A percentile compares a stretch with the other conserved stretches of the same genome.
phyloP scores from a whole-genome alignment of 768 basidiomycete species.

The Lactarius hengduanensis region DNA sequence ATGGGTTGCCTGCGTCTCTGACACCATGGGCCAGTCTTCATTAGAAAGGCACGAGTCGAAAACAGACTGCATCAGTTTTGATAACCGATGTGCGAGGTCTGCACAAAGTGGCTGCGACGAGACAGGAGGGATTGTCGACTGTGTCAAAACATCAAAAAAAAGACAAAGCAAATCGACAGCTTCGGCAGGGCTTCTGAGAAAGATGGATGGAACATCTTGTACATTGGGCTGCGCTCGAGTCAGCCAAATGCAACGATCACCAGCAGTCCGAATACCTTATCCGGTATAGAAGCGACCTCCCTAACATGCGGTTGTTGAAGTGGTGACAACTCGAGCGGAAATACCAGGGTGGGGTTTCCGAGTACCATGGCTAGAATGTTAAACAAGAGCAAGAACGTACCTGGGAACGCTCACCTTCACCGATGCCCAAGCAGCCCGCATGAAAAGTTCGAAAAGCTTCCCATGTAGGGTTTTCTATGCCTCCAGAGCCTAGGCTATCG shows the following conservation, averaged over 20 bases:
- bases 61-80: constrained; percentile 41
- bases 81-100: constrained; percentile 46
- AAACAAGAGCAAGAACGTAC: constrained; percentile 3
- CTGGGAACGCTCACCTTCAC: constrained; percentile 21
- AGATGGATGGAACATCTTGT: constrained; percentile 34
- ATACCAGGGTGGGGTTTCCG: constrained; percentile 11
- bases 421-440: background rate
- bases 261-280: constrained; percentile 14
- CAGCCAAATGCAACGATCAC: background rate
- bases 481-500: constrained; percentile 35
- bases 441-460: constrained; percentile 38
- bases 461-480: constrained; percentile 41
- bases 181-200: constrained; percentile 35
- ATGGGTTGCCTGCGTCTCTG: constrained; percentile 39
- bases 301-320: constrained; percentile 17
- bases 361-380: constrained; percentile 13
- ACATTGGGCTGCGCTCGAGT: constrained; percentile 11
- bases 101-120: constrained; percentile 49
- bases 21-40: constrained; percentile 37
- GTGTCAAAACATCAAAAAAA: constrained; percentile 45
- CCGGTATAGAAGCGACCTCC: constrained; percentile 19
- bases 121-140: constrained; percentile 43
- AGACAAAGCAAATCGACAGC: constrained; percentile 48
- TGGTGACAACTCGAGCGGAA: constrained; percentile 20
- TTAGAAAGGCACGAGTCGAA: constrained; percentile 47